These are phyloP conservation scores for Lachnellula suecica DNA, from an alignment of 2,329 filamentous ascomycete species.

Conservation along the genomic window DNA sequence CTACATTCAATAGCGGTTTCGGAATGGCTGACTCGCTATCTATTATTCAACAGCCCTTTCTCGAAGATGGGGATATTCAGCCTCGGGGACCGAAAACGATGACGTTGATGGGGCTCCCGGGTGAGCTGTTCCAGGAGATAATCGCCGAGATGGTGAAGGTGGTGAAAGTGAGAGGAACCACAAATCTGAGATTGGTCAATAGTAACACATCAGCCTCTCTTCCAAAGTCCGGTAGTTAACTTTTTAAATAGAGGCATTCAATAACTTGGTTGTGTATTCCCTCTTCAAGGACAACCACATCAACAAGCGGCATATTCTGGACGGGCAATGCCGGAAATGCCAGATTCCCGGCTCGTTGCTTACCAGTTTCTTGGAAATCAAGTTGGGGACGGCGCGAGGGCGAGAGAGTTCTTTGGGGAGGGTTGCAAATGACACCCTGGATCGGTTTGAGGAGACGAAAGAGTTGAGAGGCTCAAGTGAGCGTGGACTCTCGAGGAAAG, in stretches of 20 bases:
- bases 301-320: neutral
- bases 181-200: neutral
- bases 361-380: neutral
- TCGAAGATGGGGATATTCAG: neutral
- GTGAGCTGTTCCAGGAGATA: neutral
- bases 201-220: neutral
- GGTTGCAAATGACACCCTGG: neutral
- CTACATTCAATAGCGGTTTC: too few species aligned
- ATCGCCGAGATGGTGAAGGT: neutral
- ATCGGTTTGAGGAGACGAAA: neutral
- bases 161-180: neutral
- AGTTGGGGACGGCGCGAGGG: neutral
- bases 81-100: neutral
- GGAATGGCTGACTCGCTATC: too few species aligned
- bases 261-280: neutral
- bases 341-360: neutral
- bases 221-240: neutral
- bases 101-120: neutral
- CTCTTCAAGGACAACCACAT: neutral
- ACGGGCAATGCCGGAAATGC: neutral
- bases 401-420: neutral
- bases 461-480: neutral
- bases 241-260: neutral
- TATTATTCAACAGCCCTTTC: neutral
- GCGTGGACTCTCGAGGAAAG: neutral